These are phyloP conservation scores for Populus alba DNA, from an alignment of 345 rosid species.

Conservation along the genomic window DNA sequence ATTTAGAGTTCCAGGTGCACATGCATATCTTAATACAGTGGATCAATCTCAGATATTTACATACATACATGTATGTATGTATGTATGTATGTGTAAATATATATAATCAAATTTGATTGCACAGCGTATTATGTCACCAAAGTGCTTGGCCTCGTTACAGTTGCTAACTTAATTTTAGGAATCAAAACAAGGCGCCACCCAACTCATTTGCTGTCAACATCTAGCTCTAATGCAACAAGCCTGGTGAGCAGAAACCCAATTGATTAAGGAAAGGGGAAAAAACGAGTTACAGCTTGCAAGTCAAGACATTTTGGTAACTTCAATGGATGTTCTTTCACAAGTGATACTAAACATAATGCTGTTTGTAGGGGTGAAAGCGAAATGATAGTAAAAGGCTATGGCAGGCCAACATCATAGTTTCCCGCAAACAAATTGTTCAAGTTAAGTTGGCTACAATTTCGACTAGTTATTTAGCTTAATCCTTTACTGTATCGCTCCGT, in stretches of 20 bases:
- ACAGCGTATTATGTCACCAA: background rate
- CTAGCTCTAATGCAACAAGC: background rate
- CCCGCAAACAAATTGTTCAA: background rate
- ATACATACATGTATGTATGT: too few relatives aligned
- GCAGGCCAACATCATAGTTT: background rate
- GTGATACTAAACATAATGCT: background rate
- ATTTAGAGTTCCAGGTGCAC: background rate
- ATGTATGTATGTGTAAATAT: too few relatives aligned
- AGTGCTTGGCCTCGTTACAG: background rate
- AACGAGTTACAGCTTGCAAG: background rate
- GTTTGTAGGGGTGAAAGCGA: too few relatives aligned
- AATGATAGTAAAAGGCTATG: background rate
- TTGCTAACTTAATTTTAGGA: background rate
- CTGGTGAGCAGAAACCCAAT: background rate
- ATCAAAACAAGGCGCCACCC: background rate
- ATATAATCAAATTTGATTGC: background rate
- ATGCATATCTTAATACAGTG: background rate
- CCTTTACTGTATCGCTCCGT: background rate
- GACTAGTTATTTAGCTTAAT: background rate
- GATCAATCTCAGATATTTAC: background rate
- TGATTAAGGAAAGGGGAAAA: background rate
- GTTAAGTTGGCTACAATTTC: background rate
- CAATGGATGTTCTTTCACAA: background rate
- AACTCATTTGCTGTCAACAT: background rate
- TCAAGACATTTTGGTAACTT: background rate